Evolutionary conservation across 768 basidiomycete species (phyloP).

Genomic region (Rhizopogon rudus): DNA sequence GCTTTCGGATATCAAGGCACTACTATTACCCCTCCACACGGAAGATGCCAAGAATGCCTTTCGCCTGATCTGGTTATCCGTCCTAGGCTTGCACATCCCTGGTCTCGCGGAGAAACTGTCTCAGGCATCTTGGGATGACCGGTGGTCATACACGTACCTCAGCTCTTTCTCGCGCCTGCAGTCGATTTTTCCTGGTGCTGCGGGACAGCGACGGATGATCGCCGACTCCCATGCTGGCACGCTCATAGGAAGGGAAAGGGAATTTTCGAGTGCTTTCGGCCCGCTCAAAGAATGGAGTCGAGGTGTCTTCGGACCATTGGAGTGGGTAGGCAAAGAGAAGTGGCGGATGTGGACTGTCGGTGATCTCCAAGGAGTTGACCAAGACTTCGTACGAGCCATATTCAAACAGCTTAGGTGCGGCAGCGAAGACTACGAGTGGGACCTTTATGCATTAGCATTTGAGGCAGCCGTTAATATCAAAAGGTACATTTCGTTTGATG

Average conservation of each 20-base stretch:
- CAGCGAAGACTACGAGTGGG: conserved; percentile 57
- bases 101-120: conserved; percentile 48
- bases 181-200: conserved; percentile 46
- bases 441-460: conserved; percentile 59
- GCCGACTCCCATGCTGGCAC: conserved; percentile 64
- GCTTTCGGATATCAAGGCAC: conserved; percentile 63
- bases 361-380: conserved; percentile 50
- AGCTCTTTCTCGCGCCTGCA: conserved; percentile 39
- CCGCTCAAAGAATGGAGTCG: conserved; percentile 64
- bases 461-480: conserved; percentile 58
- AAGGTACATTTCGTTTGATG: conserved; percentile 31
- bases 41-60: conserved; percentile 47
- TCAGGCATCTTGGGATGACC: conserved; percentile 53
- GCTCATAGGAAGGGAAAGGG: conserved; percentile 60
- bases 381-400: conserved; percentile 46
- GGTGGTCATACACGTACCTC: conserved; percentile 55
- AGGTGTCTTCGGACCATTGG: conserved; percentile 51
- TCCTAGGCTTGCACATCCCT: conserved; percentile 69
- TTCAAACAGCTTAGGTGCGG: conserved; percentile 53
- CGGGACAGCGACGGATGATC: conserved; percentile 26
- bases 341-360: conserved; percentile 39
- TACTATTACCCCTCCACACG: conserved; percentile 46
- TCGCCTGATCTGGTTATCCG: conserved; percentile 64
- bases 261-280: conserved; percentile 58
- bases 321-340: conserved; percentile 30